These are phyloP conservation scores for Mycena metata DNA, from an alignment of 768 basidiomycete genomes.

Conservation along the genomic window DNA sequence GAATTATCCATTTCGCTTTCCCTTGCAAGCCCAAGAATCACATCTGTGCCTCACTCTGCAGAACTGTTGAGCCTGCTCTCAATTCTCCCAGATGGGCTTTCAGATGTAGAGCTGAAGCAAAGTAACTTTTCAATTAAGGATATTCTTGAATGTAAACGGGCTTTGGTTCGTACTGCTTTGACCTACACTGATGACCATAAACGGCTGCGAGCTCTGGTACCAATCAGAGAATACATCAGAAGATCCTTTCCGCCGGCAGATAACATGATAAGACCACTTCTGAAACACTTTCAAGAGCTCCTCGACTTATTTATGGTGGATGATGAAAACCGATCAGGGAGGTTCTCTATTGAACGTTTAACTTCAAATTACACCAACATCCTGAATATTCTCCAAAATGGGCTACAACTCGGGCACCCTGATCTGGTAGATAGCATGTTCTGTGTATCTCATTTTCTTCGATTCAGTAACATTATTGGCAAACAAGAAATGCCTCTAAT, in stretches of 20 bases:
- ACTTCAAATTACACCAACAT: neutral
- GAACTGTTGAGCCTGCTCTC: constrained; percentile 5
- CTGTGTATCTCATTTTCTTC: too few relatives aligned
- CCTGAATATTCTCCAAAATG: neutral
- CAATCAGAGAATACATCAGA: constrained; percentile 11
- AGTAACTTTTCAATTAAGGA: neutral
- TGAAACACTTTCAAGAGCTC: neutral
- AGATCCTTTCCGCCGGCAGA: too few relatives aligned
- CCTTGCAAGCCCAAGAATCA: neutral
- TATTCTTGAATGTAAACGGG: neutral
- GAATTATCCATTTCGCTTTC: constrained; percentile 13
- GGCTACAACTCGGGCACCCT: neutral
- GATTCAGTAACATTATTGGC: neutral
- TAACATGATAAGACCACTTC: neutral
- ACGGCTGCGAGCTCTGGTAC: neutral
- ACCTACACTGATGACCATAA: neutral
- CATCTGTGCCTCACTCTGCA: neutral
- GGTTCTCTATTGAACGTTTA: neutral
- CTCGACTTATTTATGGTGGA: neutral
- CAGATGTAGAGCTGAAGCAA: neutral
- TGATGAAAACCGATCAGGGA: neutral
- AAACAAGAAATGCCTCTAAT: neutral
- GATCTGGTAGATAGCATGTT: neutral
- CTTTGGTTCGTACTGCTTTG: neutral
- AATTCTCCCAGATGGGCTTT: constrained; percentile 4